Base-by-base conservation (phyloP, 805 yeast genomes). In the Debaryomyces hansenii region DNA sequence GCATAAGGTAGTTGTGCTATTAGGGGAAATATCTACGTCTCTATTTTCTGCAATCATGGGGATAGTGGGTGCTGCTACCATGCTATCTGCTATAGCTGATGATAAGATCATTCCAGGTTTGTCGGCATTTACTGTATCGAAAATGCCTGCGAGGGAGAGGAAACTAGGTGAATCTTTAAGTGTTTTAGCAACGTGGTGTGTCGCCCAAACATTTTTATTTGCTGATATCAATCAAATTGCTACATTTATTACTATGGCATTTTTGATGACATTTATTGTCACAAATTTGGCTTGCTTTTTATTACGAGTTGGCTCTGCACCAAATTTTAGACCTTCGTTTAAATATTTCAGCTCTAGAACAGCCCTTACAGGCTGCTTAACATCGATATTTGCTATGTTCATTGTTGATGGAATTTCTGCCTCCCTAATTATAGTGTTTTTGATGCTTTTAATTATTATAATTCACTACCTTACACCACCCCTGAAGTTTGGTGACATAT, bases 321-420 rank as follows among this genome's bases (percentile, higher is more conserved):
- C 99, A n/a, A 94, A 95, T 63, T 94, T 94, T 67, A 75, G 99
- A 58, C 99, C 99, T 4, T 88, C 96, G 3, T 94, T 94, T 75
- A 84, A 80, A 47, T 94, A 84, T 58, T 94, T 94, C 70, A 85
- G 82, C 56, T 77, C 90, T 40, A 74, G 78, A 37, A 90, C 98
- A 0, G 98, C 99, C 0, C 75, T 83, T 3, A 56, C 77, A 1
- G 99, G 97, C 1, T 84, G 86, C 0, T 42, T 83, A 0, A 63
- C 81, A 0, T 87, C 96, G 40, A 74, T 86, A 4, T 64, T 79
- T 3, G 96, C 97, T 0, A 94, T 94, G 99, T 87, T 90, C 58
- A 83, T 90, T 36, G 97, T 95, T 4, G 99, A 94, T 69, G 96
- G 96, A 31, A 58, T 86, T 12, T 87, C 96, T 2, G 98, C 99